These are phyloP conservation scores for Friedmanniomyces simplex DNA, from an alignment of 495 filamentous ascomycete genomes.

Conservation along the genomic window DNA sequence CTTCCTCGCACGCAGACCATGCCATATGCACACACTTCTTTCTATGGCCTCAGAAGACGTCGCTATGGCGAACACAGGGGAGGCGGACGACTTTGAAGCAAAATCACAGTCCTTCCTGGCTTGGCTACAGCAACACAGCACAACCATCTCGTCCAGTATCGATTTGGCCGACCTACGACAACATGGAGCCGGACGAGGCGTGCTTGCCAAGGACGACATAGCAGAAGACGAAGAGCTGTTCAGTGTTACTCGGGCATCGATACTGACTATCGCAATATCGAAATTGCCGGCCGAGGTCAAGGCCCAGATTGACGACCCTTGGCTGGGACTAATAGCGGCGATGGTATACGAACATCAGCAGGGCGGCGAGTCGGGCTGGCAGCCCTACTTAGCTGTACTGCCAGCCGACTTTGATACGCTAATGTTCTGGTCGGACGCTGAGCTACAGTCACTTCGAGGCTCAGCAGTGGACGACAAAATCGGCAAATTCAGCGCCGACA, in stretches of 20 bases:
- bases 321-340: constrained; percentile 61
- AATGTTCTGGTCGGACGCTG: constrained; percentile 75
- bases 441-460: constrained; percentile 64
- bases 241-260: constrained; percentile 45
- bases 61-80: neutral
- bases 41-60: neutral
- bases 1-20: neutral
- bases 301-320: constrained; percentile 31
- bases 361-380: constrained; percentile 57
- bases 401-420: constrained; percentile 72
- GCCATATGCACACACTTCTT: neutral
- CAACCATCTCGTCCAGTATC: constrained; percentile 46
- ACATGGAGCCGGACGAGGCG: constrained; percentile 46
- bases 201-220: constrained; percentile 50
- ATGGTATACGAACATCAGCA: constrained; percentile 68
- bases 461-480: constrained; percentile 70
- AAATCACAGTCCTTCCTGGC: constrained; percentile 42
- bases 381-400: constrained; percentile 70
- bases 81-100: constrained; percentile 30
- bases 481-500: constrained; percentile 60
- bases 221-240: constrained; percentile 55
- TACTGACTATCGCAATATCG: constrained; percentile 39
- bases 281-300: constrained; percentile 19
- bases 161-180: constrained; percentile 43
- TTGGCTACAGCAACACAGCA: constrained; percentile 45